Evolutionary conservation across 768 basidiomycete genomes (phyloP), one percentile per base, ranked within the genome.

Genomic region (Boletus sp.): DNA sequence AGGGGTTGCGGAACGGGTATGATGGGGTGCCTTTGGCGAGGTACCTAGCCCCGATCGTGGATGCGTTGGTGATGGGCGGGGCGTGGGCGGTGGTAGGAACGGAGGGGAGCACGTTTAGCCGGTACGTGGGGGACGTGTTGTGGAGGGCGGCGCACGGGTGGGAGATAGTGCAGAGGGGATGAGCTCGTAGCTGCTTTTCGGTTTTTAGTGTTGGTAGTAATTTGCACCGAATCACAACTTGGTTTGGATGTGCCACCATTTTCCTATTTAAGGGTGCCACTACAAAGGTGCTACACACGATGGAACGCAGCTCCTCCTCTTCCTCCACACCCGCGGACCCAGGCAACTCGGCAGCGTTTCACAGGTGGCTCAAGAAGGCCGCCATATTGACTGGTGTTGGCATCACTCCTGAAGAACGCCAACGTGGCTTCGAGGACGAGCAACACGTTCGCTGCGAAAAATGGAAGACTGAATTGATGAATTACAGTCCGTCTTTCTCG

Each of bases 91-190:
- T 90, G 32, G 81, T 86, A 0, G 89, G 87, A 2, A 93, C 90
- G 12, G 80, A 83, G 52, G 80, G 81, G 54, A 91, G 89, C 64
- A 92, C 91, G 32, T 92, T 90, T 62, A 88, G 87, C 67, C 72
- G 76, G 52, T 93, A 85, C 60, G 80, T 89, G 18, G 73, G 76
- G 55, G 85, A 89, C 56, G 81, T 89, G 28, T 65, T 92, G 59
- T 89, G 88, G 86, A 75, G 80, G 64, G 76, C 68, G 50, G 79
- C 81, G 67, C 85, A 85, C 62, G 78, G 77, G 0, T 72, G 75
- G 63, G 72, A 74, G 35, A 82, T 87, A 32, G 73, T 79, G 10
- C 73, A 81, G 56, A 73, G 82, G 56, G 82, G 83, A 12, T 80
- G 48, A 61, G 30, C 12, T 7, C 7, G 3, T n/a, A 12, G 5